Evolutionary conservation across 2,329 filamentous ascomycete genomes (phyloP).

Genomic region (Aspergillus sp.): DNA sequence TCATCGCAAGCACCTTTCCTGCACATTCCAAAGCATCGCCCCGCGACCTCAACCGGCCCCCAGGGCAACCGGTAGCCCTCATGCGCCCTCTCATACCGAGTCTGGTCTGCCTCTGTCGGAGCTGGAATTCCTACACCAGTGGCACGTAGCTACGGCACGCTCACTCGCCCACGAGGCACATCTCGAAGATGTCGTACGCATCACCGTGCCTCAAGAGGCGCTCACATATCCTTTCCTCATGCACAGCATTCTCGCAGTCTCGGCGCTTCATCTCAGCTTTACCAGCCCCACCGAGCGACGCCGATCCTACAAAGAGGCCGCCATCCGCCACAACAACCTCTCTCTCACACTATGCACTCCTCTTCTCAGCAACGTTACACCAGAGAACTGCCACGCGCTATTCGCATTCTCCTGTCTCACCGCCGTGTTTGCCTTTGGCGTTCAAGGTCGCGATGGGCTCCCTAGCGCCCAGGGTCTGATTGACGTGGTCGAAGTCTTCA

Average conservation of each 20-base stretch:
- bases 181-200: conserved; percentile 5
- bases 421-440: conserved; percentile 8
- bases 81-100: neutral
- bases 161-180: neutral
- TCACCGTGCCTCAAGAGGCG: conserved; percentile 6
- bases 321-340: conserved; percentile 11
- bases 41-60: no score
- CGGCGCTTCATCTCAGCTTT: conserved; percentile 8
- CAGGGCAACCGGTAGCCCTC: neutral
- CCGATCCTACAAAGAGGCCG: conserved; percentile 3
- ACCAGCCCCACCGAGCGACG: neutral
- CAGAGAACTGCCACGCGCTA: conserved; percentile 12
- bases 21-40: conserved; percentile 4
- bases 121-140: conserved; percentile 15
- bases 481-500: conserved; percentile 12
- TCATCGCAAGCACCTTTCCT: conserved; percentile 3
- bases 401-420: conserved; percentile 14
- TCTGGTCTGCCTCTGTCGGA: conserved; percentile 9
- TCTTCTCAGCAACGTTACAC: conserved; percentile 7
- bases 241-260: conserved; percentile 13
- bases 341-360: conserved; percentile 10
- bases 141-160: conserved; percentile 8
- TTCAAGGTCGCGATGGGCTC: neutral
- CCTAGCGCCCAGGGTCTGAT: neutral
- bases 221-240: conserved; percentile 12